Evolutionary conservation across 495 filamentous ascomycete species (phyloP).

Genomic region (Cercophora sp.): DNA sequence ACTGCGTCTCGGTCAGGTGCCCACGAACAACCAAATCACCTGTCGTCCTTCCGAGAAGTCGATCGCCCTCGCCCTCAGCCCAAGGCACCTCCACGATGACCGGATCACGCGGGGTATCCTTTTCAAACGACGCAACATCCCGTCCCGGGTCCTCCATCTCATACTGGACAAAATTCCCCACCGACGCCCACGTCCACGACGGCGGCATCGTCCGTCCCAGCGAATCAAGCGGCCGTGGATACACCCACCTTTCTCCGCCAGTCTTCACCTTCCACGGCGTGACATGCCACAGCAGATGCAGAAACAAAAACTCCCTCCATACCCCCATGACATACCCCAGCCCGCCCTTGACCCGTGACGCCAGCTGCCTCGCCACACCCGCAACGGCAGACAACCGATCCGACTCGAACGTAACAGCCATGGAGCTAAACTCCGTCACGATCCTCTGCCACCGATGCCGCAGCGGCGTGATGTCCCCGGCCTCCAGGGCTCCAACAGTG

Average conservation of each 20-base stretch:
- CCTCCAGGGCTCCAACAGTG: neutral
- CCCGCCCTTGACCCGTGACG: neutral
- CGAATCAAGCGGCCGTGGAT: too few species aligned
- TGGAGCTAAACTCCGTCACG: slow-evolving; percentile 20
- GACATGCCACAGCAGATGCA: slow-evolving; percentile 4
- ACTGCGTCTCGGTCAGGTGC: too few species aligned
- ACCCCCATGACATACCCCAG: slow-evolving; percentile 18
- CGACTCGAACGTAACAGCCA: slow-evolving; percentile 17
- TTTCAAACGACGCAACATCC: too few species aligned
- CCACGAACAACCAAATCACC: too few species aligned
- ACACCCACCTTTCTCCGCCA: neutral
- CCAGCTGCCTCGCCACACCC: slow-evolving; percentile 18
- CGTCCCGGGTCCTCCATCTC: too few species aligned
- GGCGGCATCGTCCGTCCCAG: neutral
- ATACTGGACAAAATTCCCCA: neutral
- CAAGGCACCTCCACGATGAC: too few species aligned
- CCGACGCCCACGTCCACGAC: neutral
- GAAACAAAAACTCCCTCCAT: slow-evolving; percentile 22
- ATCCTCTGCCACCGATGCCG: slow-evolving; percentile 21
- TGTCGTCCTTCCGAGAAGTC: too few species aligned
- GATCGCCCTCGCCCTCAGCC: too few species aligned
- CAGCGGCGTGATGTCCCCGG: neutral
- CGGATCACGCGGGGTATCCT: too few species aligned
- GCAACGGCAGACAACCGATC: slow-evolving; percentile 23
- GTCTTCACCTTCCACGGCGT: neutral